A percentile compares a stretch with the other conserved stretches of the same genome.
These are phyloP conservation scores for Aspergillus luchuensis DNA, from an alignment of 2,329 filamentous ascomycete genomes.

Conservation along the genomic window DNA sequence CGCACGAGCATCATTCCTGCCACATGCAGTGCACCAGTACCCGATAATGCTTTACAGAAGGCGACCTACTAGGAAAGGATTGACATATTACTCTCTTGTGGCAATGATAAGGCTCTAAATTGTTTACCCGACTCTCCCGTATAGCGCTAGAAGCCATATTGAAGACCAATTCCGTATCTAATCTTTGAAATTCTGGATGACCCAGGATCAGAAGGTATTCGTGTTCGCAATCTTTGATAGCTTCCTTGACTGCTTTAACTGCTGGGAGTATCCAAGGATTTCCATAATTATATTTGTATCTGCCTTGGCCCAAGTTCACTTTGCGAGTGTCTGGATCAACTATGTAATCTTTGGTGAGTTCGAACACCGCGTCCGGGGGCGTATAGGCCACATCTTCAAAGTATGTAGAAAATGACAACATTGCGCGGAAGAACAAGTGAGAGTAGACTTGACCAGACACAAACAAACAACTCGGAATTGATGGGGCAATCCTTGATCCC, in stretches of 20 bases:
- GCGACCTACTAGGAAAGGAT: neutral
- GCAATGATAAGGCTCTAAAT: too few relatives aligned
- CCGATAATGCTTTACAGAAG: neutral
- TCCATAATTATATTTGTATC: neutral
- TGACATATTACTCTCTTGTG: too few relatives aligned
- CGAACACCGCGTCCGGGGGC: conserved; percentile 2
- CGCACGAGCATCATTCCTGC: neutral
- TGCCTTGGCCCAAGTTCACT: neutral
- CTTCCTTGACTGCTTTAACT: neutral
- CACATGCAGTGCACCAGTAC: neutral
- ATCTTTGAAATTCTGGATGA: neutral
- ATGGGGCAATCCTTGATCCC: too few relatives aligned
- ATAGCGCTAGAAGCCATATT: too few relatives aligned
- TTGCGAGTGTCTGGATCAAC: neutral
- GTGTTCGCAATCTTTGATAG: neutral
- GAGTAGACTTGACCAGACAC: too few relatives aligned
- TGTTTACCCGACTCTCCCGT: too few relatives aligned
- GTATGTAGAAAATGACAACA: conserved; percentile 25
- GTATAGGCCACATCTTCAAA: conserved; percentile 41
- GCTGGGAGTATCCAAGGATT: neutral
- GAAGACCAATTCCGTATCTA: neutral
- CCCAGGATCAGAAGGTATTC: neutral
- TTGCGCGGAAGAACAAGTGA: neutral
- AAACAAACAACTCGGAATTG: too few relatives aligned
- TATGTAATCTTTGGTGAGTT: neutral